Evolutionary conservation across 2,329 filamentous ascomycete species (phyloP).

Genomic region (Onygena corvina): DNA sequence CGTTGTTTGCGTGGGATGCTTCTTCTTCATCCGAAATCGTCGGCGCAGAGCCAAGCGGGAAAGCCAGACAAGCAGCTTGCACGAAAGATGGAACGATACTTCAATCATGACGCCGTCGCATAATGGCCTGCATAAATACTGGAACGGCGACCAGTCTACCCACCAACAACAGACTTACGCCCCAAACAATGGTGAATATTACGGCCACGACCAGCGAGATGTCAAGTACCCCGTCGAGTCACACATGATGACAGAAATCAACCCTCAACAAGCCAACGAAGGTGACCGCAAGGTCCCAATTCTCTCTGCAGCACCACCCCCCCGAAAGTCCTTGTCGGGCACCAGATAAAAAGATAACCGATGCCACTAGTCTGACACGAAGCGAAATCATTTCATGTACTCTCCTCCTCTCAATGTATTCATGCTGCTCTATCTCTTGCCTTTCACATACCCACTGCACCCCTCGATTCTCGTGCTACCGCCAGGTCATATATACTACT

Average conservation of each 20-base stretch:
- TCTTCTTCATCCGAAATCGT: slow-evolving; percentile 33
- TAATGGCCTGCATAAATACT: slow-evolving; percentile 18
- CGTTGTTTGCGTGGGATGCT: slow-evolving; percentile 27
- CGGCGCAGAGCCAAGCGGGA: slow-evolving; percentile 26
- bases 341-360: not conserved
- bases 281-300: slow-evolving; percentile 13
- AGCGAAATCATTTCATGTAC: not conserved
- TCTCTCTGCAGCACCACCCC: slow-evolving; percentile 12
- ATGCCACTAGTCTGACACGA: not conserved
- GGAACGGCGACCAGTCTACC: slow-evolving; percentile 15
- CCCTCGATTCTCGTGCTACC: not conserved
- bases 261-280: slow-evolving; percentile 7
- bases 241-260: slow-evolving; percentile 10
- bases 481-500: not conserved
- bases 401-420: not conserved
- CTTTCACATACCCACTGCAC: not conserved
- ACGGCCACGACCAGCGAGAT: slow-evolving; percentile 9
- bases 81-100: slow-evolving; percentile 28
- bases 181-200: slow-evolving; percentile 5
- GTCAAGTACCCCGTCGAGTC: slow-evolving; percentile 14
- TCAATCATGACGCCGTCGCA: slow-evolving; percentile 21
- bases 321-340: slow-evolving; percentile 11
- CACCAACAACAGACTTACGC: not conserved
- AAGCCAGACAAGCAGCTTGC: slow-evolving; percentile 22
- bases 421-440: not conserved